Evolutionary conservation across 352 stramenopile species (phyloP), one percentile per base, ranked within the genome.

Genomic region (Peronosclerospora sorghi): DNA sequence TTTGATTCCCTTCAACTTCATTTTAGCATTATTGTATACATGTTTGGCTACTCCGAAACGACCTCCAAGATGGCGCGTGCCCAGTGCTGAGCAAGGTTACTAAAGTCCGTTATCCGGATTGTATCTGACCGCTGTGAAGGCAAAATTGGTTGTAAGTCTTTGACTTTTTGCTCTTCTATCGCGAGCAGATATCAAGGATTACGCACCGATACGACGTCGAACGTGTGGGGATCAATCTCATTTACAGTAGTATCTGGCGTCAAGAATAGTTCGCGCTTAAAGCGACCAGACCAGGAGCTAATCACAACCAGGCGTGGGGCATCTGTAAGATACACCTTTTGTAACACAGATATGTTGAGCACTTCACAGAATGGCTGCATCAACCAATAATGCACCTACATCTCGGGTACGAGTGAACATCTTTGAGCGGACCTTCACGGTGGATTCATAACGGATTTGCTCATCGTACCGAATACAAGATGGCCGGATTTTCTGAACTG

Each of bases 331-430:
- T 81, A 68, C 18, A 89, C 34, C 76, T 85, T 26, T 27, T 13
- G 28, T 12, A 43, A 2, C 15, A 27, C 21, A 53, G 12, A 34
- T 17, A 45, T 4, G 34, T 30, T 17, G 20, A 41, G 21, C 48
- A 18, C 45, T 43, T 13, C 18, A 37, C 19, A 8, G 14, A 12
- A 5, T 36, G 32, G 23, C 20, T 38, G 5, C 1, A 15, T 34
- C 20, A 21, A 43, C n/a, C 41, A n/a, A 32, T 28, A n/a, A 27
- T 9, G 35, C 35, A 41, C 36, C 13, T 63, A 85, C 76, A 57
- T 86, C 61, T 24, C 77, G 65, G 13, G 72, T 81, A 30, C 77
- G 77, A 40, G 70, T 83, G 45, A 89, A 81, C 75, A 86, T 82
- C 50, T 74, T 81, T 35, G 68, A 73, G 43, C 78, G 77, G 24